Evolutionary conservation across 441 rosid genomes (phyloP).

Genomic region (Erodium trifolium): DNA sequence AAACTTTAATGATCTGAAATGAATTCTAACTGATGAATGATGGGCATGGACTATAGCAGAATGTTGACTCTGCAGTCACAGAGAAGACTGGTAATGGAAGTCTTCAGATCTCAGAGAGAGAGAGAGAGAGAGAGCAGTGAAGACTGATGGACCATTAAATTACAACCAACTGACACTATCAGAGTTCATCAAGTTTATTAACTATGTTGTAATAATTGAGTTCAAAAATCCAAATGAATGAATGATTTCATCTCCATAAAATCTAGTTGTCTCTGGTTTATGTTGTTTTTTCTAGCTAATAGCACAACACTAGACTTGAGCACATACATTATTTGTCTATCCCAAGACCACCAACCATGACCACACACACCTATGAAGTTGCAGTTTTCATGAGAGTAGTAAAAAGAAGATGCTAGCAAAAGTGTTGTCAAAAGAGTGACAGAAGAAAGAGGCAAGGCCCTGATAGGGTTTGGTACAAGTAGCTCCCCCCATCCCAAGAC

Average conservation of each 20-base stretch:
- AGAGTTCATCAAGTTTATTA: neutral
- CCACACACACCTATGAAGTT: neutral
- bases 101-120: neutral
- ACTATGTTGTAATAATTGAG: too few relatives aligned
- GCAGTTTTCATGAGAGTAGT: neutral
- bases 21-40: neutral
- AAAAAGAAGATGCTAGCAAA: neutral
- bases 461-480: neutral
- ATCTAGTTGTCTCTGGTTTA: too few relatives aligned
- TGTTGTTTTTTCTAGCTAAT: too few relatives aligned
- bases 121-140: neutral
- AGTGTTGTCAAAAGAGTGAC: neutral
- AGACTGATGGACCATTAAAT: neutral
- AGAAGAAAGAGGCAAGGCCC: neutral
- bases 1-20: neutral
- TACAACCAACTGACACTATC: neutral
- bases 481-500: neutral
- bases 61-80: neutral
- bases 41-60: neutral
- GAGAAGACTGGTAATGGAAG: neutral
- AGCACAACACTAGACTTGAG: neutral
- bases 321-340: neutral
- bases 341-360: constrained; percentile 1
- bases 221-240: too few relatives aligned
- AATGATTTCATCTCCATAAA: neutral